Conservation (phyloP, 805 yeast species). For the Pichia exigua region DNA sequence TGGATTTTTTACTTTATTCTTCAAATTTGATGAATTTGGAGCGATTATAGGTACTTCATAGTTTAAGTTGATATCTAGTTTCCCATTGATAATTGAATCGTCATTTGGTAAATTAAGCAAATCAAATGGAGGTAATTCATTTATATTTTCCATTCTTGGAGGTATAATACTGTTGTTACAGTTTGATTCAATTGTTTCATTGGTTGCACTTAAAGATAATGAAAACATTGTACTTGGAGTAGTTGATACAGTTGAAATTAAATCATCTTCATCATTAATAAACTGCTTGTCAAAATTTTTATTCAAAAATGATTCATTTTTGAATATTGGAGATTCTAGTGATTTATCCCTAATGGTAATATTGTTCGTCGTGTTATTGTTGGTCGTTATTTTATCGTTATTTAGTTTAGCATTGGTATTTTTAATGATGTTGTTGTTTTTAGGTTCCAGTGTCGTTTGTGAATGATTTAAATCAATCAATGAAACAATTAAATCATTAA, state of each 20-base stretch:
- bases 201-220: slow-evolving; percentile 18
- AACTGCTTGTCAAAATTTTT: not conserved
- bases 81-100: not conserved
- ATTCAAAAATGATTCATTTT: slow-evolving; percentile 12
- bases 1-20: not conserved
- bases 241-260: slow-evolving; percentile 20
- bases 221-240: slow-evolving; percentile 21
- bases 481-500: slow-evolving; percentile 30
- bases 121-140: slow-evolving; percentile 4
- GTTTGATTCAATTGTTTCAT: slow-evolving; percentile 23
- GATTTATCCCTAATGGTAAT: not conserved
- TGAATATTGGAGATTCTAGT: not conserved
- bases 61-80: not conserved
- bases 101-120: slow-evolving; percentile 6
- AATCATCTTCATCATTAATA: slow-evolving; percentile 20
- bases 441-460: not conserved
- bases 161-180: not conserved
- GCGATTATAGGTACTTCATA: not conserved
- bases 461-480: slow-evolving; percentile 28
- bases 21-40: not conserved
- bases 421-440: not conserved
- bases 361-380: not conserved
- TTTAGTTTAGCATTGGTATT: not conserved
- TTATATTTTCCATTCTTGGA: not conserved
- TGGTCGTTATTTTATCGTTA: not conserved